Base-by-base conservation (phyloP, 2,329 filamentous ascomycete species). In the Alternaria consortialis region DNA sequence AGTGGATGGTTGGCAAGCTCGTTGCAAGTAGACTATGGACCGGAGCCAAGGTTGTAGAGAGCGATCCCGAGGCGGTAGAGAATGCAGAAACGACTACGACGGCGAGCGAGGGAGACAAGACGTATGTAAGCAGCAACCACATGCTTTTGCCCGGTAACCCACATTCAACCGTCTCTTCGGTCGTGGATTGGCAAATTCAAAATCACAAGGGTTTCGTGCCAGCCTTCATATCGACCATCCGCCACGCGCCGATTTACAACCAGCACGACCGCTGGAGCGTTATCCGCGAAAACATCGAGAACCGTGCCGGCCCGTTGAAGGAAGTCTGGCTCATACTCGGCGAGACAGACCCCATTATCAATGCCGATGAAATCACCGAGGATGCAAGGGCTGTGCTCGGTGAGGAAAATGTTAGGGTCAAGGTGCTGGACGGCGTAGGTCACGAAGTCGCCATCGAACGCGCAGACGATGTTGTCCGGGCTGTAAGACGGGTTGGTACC, bases 201-300 rank as follows among this genome's bases (percentile, higher is more conserved):
- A 73, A 85, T 29, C 90, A 94, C 73, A 71, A 76, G 1, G 92
- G 90, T 0, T 94, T 92, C 70, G 81, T 92, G 5, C 81, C 83
- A 2, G 86, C 91, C 0, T 93, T 93, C 70, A 85, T 93, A 70
- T 91, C 87, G 58, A 88, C 86, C 31, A 89, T 94, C 67, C 84
- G 88, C 20, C 80, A 90, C 70, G 89, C 88, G 2, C 92, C 91
- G 0, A 87, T 94, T 23, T 87, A 89, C 63, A 84, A 85, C 12
- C 85, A 90, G 65, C 84, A 88, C 56, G 81, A 83, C 37, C 82
- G 87, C 42, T 94, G 91, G 91, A 74, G 74, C 25, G 77, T 81
- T 1, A 81, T 93, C 32, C 84, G 85, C 0, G 72, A 77, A 13
- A 69, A 73, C 34, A 70, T 77, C 12, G 62, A 66, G 66, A 25